A percentile compares a stretch with the other conserved stretches of the same genome.
Conservation (phyloP, 129 eudicot species). For the Artemisia argyi region DNA sequence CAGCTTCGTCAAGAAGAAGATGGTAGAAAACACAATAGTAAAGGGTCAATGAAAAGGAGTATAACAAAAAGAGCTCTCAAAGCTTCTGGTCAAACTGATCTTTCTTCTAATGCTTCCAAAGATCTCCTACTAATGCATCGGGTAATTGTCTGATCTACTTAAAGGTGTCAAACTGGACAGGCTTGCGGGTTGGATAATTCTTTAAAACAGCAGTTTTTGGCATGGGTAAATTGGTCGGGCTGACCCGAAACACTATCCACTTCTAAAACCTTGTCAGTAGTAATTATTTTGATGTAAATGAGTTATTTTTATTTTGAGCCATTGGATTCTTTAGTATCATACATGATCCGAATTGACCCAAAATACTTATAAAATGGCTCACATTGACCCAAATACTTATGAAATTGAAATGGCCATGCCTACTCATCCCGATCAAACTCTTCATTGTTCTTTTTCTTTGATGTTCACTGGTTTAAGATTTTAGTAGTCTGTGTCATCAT, state of each 20-base stretch:
- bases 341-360: background rate
- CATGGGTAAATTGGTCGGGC: too few species aligned
- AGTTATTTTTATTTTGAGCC: too few species aligned
- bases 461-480: background rate
- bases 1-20: constrained; percentile 90
- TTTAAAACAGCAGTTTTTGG: too few species aligned
- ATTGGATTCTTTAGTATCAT: background rate
- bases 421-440: background rate
- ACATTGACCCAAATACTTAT: too few species aligned
- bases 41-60: constrained; percentile 69
- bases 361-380: too few species aligned
- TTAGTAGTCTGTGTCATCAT: background rate
- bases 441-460: background rate
- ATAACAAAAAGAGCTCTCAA: constrained; percentile 79
- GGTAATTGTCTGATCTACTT: constrained; percentile 37
- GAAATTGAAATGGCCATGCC: background rate
- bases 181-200: too few species aligned
- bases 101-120: constrained; percentile 91
- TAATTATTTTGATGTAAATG: too few species aligned
- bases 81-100: constrained; percentile 91
- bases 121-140: constrained; percentile 89
- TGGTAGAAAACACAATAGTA: constrained; percentile 71
- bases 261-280: too few species aligned
- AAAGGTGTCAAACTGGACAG: too few species aligned
- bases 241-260: too few species aligned